These are phyloP conservation scores for Spizellomyces punctatus DNA, from an alignment of 192 early-diverging fungal genomes.

Conservation along the genomic window DNA sequence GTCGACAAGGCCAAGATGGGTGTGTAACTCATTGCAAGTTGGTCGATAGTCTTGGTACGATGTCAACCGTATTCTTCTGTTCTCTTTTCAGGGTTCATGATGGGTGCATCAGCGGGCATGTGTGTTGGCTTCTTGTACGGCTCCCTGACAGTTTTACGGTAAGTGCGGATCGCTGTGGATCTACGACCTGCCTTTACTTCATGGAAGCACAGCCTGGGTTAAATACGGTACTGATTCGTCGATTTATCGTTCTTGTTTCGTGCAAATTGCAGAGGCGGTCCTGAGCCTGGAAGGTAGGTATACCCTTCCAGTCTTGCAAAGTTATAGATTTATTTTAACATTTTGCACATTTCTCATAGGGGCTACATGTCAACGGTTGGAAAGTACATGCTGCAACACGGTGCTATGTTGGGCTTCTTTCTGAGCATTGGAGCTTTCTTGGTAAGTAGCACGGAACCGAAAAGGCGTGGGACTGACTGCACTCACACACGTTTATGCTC, in stretches of 20 bases:
- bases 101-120: slow-evolving; percentile 35
- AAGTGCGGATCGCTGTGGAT: neutral
- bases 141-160: slow-evolving; percentile 32
- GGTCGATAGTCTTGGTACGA: neutral
- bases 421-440: slow-evolving; percentile 29
- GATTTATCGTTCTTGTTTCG: neutral
- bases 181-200: too few relatives aligned
- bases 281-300: slow-evolving; percentile 25
- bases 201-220: neutral
- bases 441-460: slow-evolving; percentile 1
- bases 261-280: slow-evolving; percentile 18
- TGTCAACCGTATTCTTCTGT: neutral
- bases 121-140: slow-evolving; percentile 36
- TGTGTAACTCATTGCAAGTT: neutral
- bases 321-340: neutral
- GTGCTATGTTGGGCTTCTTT: slow-evolving; percentile 39
- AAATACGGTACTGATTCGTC: neutral
- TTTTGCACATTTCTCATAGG: neutral
- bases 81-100: slow-evolving; percentile 24
- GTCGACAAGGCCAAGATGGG: slow-evolving; percentile 15
- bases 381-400: slow-evolving; percentile 39
- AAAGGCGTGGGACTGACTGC: neutral
- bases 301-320: neutral
- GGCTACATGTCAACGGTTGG: slow-evolving; percentile 35
- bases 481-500: neutral